Base-by-base conservation (phyloP, 2,329 filamentous ascomycete genomes). In the Trichoderma sp. region DNA sequence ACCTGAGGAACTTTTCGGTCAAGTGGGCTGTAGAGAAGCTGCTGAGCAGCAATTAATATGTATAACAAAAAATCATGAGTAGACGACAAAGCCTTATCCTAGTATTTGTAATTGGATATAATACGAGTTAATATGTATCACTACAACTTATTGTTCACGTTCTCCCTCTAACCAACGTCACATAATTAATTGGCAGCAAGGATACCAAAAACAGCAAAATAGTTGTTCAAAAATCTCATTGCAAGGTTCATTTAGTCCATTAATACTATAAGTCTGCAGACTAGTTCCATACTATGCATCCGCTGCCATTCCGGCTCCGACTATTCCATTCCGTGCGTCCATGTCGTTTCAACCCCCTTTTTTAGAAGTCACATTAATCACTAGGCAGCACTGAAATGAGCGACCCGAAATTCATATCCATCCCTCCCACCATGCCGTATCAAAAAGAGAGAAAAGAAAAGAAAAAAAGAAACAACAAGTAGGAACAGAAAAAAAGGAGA, bases 1-100 rank as follows among this genome's bases (percentile, higher is more conserved):
- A 92, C 77, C 82, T 92, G 73, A 86, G 90, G 72, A 91, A 90
- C 79, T 88, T 92, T 76, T 90, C 88, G n/a, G 90, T 91, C 59
- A 88, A 87, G 75, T 92, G 90, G 90, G 90, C 89, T 1, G 89
- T 92, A 6, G 88, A 91, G 79, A 91, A 91, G 81, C 82, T 92
- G 61, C 78, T 92, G 74, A 87, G 84, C 76, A 86, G 79, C 76
- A 82, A 80, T 72, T 87, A 79, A 80, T 59, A 23, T 61, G 20
- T 58, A 43, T n/a, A 61, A 61, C 39, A 26, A 34, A 36, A 32
- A 62, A 13, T 36, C 6, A 62, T 53, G 66, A 68, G 66, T 34
- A 36, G 55, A 61, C 20, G 66, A 68, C 23, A 53, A 53, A 53
- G 20, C 47, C 23, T 30, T 36, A 11, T 28, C 13, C 39, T n/a